Evolutionary conservation across 1,284 basidiomycete genomes (phyloP).

Genomic region (Testicularia cyperi): DNA sequence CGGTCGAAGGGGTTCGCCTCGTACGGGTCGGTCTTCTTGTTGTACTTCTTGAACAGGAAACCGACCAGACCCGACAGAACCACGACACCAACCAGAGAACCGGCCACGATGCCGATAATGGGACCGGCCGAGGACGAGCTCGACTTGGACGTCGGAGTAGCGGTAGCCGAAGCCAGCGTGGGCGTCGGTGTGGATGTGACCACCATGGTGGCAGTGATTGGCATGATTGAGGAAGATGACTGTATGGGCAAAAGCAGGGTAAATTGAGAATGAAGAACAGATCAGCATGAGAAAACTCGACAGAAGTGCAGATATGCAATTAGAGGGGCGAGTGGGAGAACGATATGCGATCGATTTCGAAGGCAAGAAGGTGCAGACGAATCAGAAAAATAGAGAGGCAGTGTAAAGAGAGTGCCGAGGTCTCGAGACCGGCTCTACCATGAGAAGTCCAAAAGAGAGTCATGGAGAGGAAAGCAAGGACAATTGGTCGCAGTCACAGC

Average conservation of each 20-base stretch:
- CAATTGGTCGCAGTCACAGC: too few species aligned
- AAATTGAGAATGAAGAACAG: background rate
- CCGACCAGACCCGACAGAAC: conserved; percentile 56
- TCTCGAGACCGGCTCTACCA: too few species aligned
- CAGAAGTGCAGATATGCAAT: too few species aligned
- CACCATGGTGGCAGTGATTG: conserved; percentile 30
- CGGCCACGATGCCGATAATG: conserved; percentile 60
- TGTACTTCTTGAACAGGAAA: conserved; percentile 57
- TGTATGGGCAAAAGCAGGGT: conserved; percentile 5
- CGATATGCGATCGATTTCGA: too few species aligned
- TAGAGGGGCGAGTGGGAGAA: too few species aligned
- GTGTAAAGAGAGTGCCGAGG: too few species aligned
- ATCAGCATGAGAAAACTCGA: too few species aligned
- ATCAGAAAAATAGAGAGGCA: too few species aligned
- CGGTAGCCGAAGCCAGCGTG: conserved; percentile 5
- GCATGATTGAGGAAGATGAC: conserved; percentile 11
- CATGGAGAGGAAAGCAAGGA: too few species aligned
- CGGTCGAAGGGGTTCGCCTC: conserved; percentile 58
- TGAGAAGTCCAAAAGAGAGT: too few species aligned
- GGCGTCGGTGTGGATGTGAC: conserved; percentile 34
- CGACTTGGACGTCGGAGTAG: conserved; percentile 22
- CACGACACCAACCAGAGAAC: conserved; percentile 57
- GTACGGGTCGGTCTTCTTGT: conserved; percentile 52
- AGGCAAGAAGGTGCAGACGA: too few species aligned
- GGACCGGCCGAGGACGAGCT: conserved; percentile 43